Evolutionary conservation across 1,284 basidiomycete species (phyloP).

Genomic region (Moesziomyces antarcticus): DNA sequence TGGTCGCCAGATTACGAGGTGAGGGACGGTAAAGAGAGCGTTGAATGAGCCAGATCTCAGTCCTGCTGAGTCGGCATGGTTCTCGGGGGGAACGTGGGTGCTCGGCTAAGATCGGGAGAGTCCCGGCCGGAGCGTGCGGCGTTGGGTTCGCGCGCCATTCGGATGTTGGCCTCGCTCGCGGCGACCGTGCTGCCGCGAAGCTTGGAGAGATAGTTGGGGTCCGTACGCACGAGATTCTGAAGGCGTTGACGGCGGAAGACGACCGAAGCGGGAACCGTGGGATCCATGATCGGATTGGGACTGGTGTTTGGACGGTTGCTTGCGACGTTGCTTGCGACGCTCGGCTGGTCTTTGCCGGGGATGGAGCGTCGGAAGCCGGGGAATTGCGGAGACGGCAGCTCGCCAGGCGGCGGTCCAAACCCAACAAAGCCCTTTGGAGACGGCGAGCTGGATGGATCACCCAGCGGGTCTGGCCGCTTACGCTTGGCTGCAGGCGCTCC

Average conservation of each 20-base stretch:
- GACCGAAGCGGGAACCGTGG: no score
- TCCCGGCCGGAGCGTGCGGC: not conserved
- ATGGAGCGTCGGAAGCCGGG: not conserved
- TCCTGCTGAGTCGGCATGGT: not conserved
- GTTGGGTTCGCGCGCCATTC: not conserved
- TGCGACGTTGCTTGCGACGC: no score
- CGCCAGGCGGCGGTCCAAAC: not conserved
- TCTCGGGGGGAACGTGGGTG: not conserved
- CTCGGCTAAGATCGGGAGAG: not conserved
- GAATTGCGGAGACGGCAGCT: not conserved
- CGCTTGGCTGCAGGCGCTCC: not conserved
- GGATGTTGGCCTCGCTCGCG: not conserved
- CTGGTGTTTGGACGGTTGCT: no score
- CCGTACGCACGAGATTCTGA: not conserved
- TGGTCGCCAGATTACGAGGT: no score
- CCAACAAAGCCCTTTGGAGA: not conserved
- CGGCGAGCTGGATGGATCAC: not conserved
- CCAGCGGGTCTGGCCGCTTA: not conserved
- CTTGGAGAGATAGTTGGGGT: not conserved
- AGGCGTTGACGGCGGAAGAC: not conserved
- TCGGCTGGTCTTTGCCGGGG: no score
- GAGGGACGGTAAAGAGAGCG: not conserved
- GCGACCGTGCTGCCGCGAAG: not conserved
- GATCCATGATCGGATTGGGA: not conserved
- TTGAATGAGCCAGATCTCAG: not conserved